Evolutionary conservation across 2,329 filamentous ascomycete species (phyloP), one percentile per base, ranked within the genome.

Genomic region (Aureobasidium melanogenum): DNA sequence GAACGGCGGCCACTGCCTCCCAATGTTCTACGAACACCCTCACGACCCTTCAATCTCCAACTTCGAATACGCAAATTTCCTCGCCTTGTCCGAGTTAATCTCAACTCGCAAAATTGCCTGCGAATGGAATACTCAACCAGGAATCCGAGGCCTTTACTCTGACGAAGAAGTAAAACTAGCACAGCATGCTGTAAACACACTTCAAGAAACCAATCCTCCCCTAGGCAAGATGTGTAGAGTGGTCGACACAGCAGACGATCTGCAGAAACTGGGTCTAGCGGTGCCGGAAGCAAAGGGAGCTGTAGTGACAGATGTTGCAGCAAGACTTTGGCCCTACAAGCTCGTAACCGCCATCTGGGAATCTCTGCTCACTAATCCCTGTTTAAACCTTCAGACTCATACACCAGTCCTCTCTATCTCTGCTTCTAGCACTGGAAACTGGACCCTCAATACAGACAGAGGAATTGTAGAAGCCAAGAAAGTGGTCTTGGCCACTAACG

Each of bases 241-340:
- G 17, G 70, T 79, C 24, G 75, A 70, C 7, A 73, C 73, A 55
- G 70, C 72, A 66, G 67, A 73, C 47, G 69, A 75, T 67, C 74
- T 89, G 4, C 75, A 73, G 30, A 74, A 74, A 36, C 77, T 88
- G 26, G 77, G 84, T 3, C 73, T 87, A 1, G 6, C 19, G 6
- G 34, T 70, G 7, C 79, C 82, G 0, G 71, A 72, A 8, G 86
- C 84, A 7, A 69, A 80, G 8, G 89, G 86, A 2, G 88, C 85
- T 6, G 79, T 91, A 3, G 75, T 87, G 17, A 87, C 87, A 64
- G 76, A 77, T 43, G 76, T 83, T 44, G 88, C 89, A 0, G 88
- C 85, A 0, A 84, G 84, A 66, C 71, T 90, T 48, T 92, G 88
- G 88, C 91, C 91, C 0, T 96, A 95, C 73, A 95, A 94, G 74